Percentiles rank a stretch among this genome's conserved stretches.
Evolutionary conservation across 2,329 filamentous ascomycete genomes (phyloP).

Genomic region (Fusarium penzigii): DNA sequence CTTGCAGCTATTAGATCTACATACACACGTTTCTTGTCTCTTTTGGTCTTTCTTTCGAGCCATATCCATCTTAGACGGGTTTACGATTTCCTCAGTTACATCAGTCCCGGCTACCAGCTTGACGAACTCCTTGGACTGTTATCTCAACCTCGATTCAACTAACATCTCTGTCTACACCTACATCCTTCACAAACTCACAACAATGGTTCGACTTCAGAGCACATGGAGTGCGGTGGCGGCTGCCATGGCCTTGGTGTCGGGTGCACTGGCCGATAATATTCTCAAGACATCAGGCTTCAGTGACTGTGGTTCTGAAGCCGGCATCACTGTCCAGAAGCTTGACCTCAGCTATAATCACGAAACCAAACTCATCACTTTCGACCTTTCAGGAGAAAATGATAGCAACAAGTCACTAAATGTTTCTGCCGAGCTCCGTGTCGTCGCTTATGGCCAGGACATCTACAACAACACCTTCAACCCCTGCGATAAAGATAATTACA

Average conservation of each 20-base stretch:
- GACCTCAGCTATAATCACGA: conserved; percentile 78
- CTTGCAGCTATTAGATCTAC: conserved; percentile 12
- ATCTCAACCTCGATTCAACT: not conserved
- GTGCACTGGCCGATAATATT: conserved; percentile 66
- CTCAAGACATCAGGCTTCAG: conserved; percentile 80
- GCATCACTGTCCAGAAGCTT: conserved; percentile 70
- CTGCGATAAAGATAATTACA: conserved; percentile 66
- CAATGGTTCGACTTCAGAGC: conserved; percentile 22
- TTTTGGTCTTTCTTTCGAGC: not conserved
- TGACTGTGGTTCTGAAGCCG: conserved; percentile 59
- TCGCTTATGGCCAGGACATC: conserved; percentile 79
- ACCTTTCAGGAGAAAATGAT: conserved; percentile 67
- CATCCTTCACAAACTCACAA: too few species aligned
- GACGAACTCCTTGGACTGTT: not conserved
- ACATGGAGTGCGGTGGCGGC: conserved; percentile 37
- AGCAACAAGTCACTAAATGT: conserved; percentile 78
- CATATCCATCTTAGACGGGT: not conserved
- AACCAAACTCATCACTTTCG: conserved; percentile 73
- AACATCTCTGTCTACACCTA: conserved; percentile 7
- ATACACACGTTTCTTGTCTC: not conserved
- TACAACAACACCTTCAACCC: conserved; percentile 84
- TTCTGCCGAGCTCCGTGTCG: conserved; percentile 72
- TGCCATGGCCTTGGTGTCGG: conserved; percentile 38
- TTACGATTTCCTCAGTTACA: not conserved
- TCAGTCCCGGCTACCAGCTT: not conserved